A percentile compares a stretch with the other conserved stretches of the same genome.
Evolutionary conservation across 2,329 filamentous ascomycete genomes (phyloP).

Genomic region (Epichloe coenophiala): DNA sequence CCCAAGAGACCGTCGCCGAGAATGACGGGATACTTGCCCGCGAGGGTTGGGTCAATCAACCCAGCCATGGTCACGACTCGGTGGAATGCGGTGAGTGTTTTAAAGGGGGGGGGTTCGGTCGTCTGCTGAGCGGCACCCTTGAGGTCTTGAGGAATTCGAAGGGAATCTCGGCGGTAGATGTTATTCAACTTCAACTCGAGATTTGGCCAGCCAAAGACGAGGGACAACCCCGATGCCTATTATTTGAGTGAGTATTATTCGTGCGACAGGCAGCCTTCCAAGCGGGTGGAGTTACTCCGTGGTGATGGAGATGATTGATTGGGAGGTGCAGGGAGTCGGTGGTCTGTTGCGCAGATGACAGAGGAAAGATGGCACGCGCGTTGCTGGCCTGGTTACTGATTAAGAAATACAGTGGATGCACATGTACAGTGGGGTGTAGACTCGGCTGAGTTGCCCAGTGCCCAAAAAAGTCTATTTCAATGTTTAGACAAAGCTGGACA

Average conservation of each 20-base stretch:
- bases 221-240: background rate
- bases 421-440: too few species aligned
- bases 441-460: too few species aligned
- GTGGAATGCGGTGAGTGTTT: background rate
- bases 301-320: background rate
- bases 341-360: too few species aligned
- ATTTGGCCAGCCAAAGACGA: background rate
- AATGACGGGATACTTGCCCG: slow-evolving; percentile 48
- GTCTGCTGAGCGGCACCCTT: background rate
- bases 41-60: slow-evolving; percentile 45
- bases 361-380: too few species aligned
- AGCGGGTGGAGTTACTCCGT: background rate
- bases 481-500: too few species aligned
- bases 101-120: background rate
- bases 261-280: background rate
- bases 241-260: too few species aligned
- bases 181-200: too few species aligned
- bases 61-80: slow-evolving; percentile 17
- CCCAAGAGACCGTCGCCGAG: slow-evolving; percentile 48
- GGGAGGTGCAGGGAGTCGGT: background rate
- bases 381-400: too few species aligned
- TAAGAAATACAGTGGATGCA: too few species aligned
- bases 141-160: background rate
- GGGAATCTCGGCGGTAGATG: background rate
- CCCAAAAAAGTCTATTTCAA: too few species aligned